Evolutionary conservation across 148 eudicot species (phyloP), one percentile per base, ranked within the genome.

Genomic region (Persicaria maculosa): DNA sequence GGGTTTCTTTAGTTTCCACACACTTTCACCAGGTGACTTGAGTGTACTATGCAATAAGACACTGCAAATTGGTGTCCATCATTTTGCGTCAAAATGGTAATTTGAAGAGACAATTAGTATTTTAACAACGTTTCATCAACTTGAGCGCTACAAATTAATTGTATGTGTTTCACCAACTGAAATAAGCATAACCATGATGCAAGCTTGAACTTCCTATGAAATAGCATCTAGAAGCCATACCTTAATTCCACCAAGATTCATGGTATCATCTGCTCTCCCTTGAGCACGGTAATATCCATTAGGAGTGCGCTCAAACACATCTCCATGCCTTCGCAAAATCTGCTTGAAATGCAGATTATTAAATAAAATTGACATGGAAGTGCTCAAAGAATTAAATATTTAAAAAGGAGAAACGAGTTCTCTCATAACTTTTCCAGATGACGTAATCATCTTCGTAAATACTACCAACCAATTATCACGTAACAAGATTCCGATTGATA

Each of bases 211-310:
- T 16, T 6, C 17, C 15, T 15, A 54, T 54, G 58, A 16, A 54
- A 15, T 54, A 54, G 58, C 17, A 17, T 54, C 61, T 0, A 16
- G 17, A 55, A 17, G 2, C 7, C 85, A 80, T 48, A 94, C 98
- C 97, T 94, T 94, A 73, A 94, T 90, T 68, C 98, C 98, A 72
- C 97, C 98, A 75, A 94, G 89, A 85, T 94, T 94, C 98, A 94
- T 94, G 5, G 98, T 94, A 84, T 94, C 98, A 81, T 94, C 98
- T 8, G 97, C 92, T 74, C 98, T 96, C 10, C 98, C 98, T 83
- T 94, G 98, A 16, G 97, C 97, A 76, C 87, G 91, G 85, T 94
- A 94, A 75, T 83, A 94, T 73, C 98, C 98, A 71, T 77, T 82
- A 72, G 87, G 46, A 57, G 96, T 94, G 50, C 84, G 91, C 86